Evolutionary conservation across 345 rosid genomes (phyloP), one percentile per base, ranked within the genome.

Genomic region (Pugionium cornutum): DNA sequence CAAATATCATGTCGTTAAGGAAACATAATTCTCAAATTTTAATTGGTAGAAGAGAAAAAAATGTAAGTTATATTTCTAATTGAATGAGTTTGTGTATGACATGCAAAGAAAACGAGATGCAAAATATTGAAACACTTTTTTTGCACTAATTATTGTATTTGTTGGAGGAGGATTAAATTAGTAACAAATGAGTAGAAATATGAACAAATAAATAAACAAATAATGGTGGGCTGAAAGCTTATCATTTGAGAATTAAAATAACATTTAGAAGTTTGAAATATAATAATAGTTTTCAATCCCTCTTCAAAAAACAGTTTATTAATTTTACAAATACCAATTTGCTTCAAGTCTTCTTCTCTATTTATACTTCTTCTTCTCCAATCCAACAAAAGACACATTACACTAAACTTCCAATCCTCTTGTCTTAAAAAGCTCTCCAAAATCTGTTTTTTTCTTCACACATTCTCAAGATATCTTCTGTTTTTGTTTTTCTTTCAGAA

Each of bases 291-390:
- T 35, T 29, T 11, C 47, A 53, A 6, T 37, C 37, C 9, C 18
- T 11, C 39, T 40, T 11, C 2, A 45, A 54, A 53, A 66, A 40
- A 18, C 1, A 60, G 27, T 37, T 29, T 11, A 43, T 8, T 53
- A 36, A 36, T 45, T 45, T 79, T 78, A 71, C 52, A 46, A 70
- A 68, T 70, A 74, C 81, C 75, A 66, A 68, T 74, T 68, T 70
- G 75, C 63, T 31, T 48, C 57, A 70, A 54, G 58, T 55, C 63
- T 75, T 62, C 66, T 59, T 63, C 64, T 51, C 81, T 81, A 83
- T 81, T 73, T 81, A 83, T 76, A 18, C 77, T 50, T 69, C 63
- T 62, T 59, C 68, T 62, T 45, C 76, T 64, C 62, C 82, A 59
- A 35, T 71, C 66, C 70, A 68, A 72, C 78, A 68, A 56, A 67